Conservation (phyloP, 768 basidiomycete species). For the Lactarius pseudohatsudake region DNA sequence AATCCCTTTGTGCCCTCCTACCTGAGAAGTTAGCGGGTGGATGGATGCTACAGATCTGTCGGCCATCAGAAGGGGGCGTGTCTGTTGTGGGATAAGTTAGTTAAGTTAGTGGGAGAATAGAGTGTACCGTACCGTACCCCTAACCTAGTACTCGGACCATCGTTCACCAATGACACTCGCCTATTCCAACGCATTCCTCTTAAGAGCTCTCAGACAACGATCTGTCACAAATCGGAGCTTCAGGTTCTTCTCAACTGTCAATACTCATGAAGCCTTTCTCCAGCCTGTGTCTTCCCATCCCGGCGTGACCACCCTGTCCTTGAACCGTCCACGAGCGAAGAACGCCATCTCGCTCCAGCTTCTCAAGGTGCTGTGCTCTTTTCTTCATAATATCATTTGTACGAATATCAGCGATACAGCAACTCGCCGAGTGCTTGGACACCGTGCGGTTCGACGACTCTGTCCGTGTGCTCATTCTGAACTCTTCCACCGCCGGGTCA, state of each 20-base stretch:
- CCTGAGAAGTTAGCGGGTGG: conserved; percentile 51
- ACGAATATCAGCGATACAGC: conserved; percentile 4
- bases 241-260: conserved; percentile 14
- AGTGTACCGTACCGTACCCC: background rate
- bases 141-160: no score
- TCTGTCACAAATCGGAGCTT: conserved; percentile 1
- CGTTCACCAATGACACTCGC: conserved; percentile 9
- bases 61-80: conserved; percentile 1
- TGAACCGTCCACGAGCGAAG: conserved; percentile 27
- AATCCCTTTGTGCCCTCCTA: conserved; percentile 82
- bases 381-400: background rate
- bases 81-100: background rate
- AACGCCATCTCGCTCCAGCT: conserved; percentile 29
- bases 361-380: conserved; percentile 21
- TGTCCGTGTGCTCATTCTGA: conserved; percentile 77
- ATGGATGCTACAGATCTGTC: background rate
- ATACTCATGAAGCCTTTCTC: conserved; percentile 27
- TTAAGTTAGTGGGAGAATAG: background rate
- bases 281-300: conserved; percentile 17
- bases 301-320: conserved; percentile 22
- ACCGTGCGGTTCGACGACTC: conserved; percentile 48
- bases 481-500: conserved; percentile 69
- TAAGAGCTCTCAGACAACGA: conserved; percentile 8
- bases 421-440: conserved; percentile 24
- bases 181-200: conserved; percentile 5